phyloP scores from a whole-genome alignment of 164 flowering plant genomes.

The Sedum album region DNA sequence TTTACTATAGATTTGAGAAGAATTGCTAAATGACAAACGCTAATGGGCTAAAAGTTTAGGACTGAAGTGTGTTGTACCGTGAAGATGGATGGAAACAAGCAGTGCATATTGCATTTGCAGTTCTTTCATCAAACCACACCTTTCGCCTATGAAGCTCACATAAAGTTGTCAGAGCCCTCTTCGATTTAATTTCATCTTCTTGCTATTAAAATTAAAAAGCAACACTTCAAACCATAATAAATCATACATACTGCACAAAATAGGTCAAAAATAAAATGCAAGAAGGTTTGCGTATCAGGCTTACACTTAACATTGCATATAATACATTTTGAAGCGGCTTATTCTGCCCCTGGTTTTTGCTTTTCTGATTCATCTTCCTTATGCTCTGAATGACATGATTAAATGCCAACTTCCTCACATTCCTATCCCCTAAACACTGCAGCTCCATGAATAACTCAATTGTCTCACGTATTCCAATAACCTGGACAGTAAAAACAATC shows the following conservation, averaged over 20 bases:
- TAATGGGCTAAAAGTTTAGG: background rate
- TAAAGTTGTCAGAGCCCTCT: constrained; percentile 56
- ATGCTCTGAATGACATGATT: constrained; percentile 70
- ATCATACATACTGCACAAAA: background rate
- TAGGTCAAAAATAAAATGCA: too few species aligned
- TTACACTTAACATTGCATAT: constrained; percentile 59
- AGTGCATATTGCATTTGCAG: constrained; percentile 75
- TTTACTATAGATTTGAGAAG: background rate
- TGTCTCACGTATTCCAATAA: constrained; percentile 58
- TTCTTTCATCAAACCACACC: constrained; percentile 92
- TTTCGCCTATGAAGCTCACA: constrained; percentile 82
- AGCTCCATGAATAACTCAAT: constrained; percentile 75
- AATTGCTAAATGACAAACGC: too few species aligned
- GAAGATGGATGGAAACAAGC: constrained; percentile 81
- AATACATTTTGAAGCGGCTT: constrained; percentile 61
- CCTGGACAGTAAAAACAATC: constrained; percentile 21
- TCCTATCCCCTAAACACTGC: constrained; percentile 66
- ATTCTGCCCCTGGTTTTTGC: constrained; percentile 62
- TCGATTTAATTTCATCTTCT: constrained; percentile 74
- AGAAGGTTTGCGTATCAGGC: background rate
- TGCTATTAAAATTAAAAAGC: constrained; percentile 25
- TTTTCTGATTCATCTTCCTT: constrained; percentile 72
- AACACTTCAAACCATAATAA: background rate
- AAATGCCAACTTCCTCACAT: constrained; percentile 51
- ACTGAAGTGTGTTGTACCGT: constrained; percentile 24